Evolutionary conservation across 2,329 filamentous ascomycete species (phyloP).

Genomic region (Fusarium palustre): DNA sequence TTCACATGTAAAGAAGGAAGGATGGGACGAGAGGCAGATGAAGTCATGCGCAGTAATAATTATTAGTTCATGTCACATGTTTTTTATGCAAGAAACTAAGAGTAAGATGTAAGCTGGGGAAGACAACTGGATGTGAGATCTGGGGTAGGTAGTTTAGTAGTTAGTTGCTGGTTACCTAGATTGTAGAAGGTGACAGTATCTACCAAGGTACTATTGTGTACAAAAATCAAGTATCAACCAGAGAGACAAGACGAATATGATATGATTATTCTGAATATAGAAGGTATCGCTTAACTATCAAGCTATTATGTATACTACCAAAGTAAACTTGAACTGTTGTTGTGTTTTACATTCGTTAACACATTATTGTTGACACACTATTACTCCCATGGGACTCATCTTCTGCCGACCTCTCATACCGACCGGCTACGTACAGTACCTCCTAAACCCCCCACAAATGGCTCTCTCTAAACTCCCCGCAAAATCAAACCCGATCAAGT

Average conservation of each 20-base stretch:
- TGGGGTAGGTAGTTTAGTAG: too few relatives aligned
- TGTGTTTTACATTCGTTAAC: background rate
- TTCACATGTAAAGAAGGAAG: constrained; percentile 48
- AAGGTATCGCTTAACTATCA: background rate
- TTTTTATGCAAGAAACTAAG: background rate
- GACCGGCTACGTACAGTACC: constrained; percentile 34
- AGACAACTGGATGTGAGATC: constrained; percentile 3
- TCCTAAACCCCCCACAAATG: constrained; percentile 36
- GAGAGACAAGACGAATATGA: background rate
- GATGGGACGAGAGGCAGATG: constrained; percentile 29
- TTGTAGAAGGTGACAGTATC: background rate
- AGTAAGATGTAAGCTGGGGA: background rate
- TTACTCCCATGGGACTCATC: background rate
- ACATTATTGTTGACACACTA: background rate
- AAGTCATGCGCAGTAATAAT: constrained; percentile 45
- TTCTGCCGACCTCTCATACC: constrained; percentile 39
- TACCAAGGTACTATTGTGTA: background rate
- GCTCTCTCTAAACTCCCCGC: constrained; percentile 30
- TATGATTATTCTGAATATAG: background rate
- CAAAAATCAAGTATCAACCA: background rate
- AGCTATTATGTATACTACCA: background rate
- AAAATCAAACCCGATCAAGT: constrained; percentile 25
- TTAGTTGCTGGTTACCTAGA: constrained; percentile 12
- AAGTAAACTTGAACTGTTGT: background rate
- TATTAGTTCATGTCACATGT: constrained; percentile 36